A percentile compares a stretch with the other conserved stretches of the same genome.
phyloP scores from a whole-genome alignment of 2,329 filamentous ascomycete genomes.

The Ophiosphaerella korrae region DNA sequence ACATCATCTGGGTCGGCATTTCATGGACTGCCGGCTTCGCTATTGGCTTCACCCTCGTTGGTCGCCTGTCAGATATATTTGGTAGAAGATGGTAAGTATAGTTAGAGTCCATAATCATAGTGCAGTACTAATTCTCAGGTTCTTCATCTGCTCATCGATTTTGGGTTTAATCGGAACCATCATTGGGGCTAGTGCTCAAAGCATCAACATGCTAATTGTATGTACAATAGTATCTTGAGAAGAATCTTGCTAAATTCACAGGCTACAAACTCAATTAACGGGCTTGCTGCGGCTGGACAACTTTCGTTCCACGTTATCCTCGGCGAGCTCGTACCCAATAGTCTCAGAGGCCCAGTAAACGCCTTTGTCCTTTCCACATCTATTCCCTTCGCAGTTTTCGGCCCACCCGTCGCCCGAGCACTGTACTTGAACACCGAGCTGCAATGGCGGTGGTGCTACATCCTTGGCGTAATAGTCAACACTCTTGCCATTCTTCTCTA shows the following conservation, averaged over 20 bases:
- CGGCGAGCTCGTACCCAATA: conserved; percentile 46
- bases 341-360: conserved; percentile 40
- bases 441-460: conserved; percentile 42
- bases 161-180: conserved; percentile 44
- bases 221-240: not conserved
- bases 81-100: conserved; percentile 33
- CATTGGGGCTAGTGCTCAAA: conserved; percentile 44
- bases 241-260: conserved; percentile 7
- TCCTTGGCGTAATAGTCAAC: conserved; percentile 38
- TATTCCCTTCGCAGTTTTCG: conserved; percentile 38
- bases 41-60: conserved; percentile 46
- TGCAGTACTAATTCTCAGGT: conserved; percentile 7
- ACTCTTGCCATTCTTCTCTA: conserved; percentile 31
- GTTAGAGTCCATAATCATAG: no score
- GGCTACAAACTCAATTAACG: conserved; percentile 42
- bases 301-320: conserved; percentile 47
- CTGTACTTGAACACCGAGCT: conserved; percentile 37
- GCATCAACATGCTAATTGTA: conserved; percentile 38
- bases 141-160: conserved; percentile 43
- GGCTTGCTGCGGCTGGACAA: conserved; percentile 47
- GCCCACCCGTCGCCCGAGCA: conserved; percentile 36
- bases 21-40: conserved; percentile 43
- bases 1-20: conserved; percentile 47
- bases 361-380: conserved; percentile 39
- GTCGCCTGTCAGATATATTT: conserved; percentile 47